Percentiles rank a stretch among this genome's conserved stretches.
Conservation (phyloP, 352 stramenopile species). For the Phytophthora ramorum region DNA sequence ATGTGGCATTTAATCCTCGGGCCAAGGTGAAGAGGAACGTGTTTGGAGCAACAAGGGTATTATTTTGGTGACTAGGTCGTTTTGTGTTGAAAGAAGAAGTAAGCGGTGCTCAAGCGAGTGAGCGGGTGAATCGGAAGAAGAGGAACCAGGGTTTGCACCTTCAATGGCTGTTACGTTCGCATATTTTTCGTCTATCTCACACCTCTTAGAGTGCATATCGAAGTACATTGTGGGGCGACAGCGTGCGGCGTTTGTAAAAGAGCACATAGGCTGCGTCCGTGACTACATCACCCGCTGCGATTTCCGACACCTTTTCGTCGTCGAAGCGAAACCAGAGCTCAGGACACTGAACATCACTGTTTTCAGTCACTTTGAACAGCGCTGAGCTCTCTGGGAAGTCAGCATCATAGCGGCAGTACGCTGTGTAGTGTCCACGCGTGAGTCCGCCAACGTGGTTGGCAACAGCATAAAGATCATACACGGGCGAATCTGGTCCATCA, state of each 20-base stretch:
- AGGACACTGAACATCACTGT: conserved; percentile 50
- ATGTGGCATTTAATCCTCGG: conserved; percentile 52
- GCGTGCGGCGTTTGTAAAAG: conserved; percentile 89
- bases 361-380: conserved; percentile 48
- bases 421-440: conserved; percentile 96
- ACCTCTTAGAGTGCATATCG: conserved; percentile 59
- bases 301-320: conserved; percentile 83
- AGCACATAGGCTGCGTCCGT: conserved; percentile 92
- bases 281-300: conserved; percentile 71
- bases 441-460: conserved; percentile 98
- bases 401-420: conserved; percentile 77
- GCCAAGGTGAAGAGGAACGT: conserved; percentile 16
- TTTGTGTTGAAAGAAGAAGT: conserved; percentile 16
- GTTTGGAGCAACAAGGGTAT: conserved; percentile 19
- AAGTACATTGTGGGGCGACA: conserved; percentile 78
- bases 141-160: conserved; percentile 29
- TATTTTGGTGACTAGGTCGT: conserved; percentile 14
- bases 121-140: conserved; percentile 27
- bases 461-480: conserved; percentile 97
- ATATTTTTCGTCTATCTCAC: conserved; percentile 19
- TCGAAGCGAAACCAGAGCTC: conserved; percentile 88
- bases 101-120: conserved; percentile 13
- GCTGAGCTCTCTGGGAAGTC: conserved; percentile 67
- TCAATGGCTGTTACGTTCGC: conserved; percentile 1
- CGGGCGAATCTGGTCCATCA: conserved; percentile 20